Evolutionary conservation across 441 rosid genomes (phyloP), one percentile per base, ranked within the genome.

Genomic region (Capsella rubella): DNA sequence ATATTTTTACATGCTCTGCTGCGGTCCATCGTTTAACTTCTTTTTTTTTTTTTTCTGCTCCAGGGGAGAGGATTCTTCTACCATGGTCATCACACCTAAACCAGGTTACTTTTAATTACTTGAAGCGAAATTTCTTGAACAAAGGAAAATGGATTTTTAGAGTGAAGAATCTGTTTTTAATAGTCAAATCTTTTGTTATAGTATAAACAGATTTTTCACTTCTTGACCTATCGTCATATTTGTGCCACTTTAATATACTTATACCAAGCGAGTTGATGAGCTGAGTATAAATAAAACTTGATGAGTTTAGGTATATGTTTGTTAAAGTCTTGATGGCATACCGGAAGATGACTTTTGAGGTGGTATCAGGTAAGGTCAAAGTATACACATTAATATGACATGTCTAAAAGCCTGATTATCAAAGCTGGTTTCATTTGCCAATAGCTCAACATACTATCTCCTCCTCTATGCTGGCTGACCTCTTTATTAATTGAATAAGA

Each of bases 391-490:
- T 31, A 64, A 25, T 64, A 63, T 34, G 29, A 56, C 47, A 34
- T 37, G 35, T 58, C 43, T 14, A n/a, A 34, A 54, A 7, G 25
- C 25, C 3, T 69, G 45, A 15, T 50, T 55, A 10, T 51, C 15
- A 67, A 31, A 56, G 4, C 60, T 54, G 8, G 59, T 37, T 11
- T 6, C 59, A 10, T 28, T 45, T 53, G 55, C 34, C 16, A 15
- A 47, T 37, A 25, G 57, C 39, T 37, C 18, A 11, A 53, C 99
- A 84, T 75, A 89, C 97, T 92, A 56, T 92, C 99, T 77, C 91
- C 88, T 76, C 99, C 99, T 79, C 97, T 95, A 32, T 90, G 99
- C 81, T 87, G 95, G 82, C 87, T 86, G 74, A 92, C 99, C 29
- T 95, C 99, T 75, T 92, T 97, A 9, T 34, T 34, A 34, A 34